Percentiles rank a stretch among this genome's conserved stretches.
Conservation (phyloP, 371 early-diverging fungal genomes). For the Thermomucor indicae-seudaticae region DNA sequence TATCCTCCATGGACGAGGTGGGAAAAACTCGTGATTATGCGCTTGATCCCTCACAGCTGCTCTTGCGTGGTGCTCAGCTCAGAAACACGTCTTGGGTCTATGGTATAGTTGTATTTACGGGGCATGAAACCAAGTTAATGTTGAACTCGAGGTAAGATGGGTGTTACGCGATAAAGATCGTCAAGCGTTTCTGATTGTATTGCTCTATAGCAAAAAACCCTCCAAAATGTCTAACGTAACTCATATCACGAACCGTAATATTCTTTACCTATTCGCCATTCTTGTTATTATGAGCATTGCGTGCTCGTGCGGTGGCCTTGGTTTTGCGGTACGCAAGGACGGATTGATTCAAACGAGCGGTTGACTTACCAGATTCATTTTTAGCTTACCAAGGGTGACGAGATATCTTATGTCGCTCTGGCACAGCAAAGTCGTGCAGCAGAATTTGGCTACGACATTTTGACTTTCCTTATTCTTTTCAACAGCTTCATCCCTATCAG, state of each 20-base stretch:
- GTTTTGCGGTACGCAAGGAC: constrained; percentile 38
- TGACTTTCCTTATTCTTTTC: constrained; percentile 86
- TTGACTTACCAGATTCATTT: not conserved
- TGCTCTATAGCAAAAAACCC: constrained; percentile 46
- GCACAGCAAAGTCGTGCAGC: constrained; percentile 19
- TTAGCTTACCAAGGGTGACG: constrained; percentile 32
- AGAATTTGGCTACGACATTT: constrained; percentile 68
- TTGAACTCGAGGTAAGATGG: constrained; percentile 69
- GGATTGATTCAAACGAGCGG: not conserved
- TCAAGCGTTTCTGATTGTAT: not conserved
- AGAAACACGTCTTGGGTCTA: constrained; percentile 87
- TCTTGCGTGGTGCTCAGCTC: constrained; percentile 80
- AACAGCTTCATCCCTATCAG: constrained; percentile 91
- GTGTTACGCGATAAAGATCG: not conserved
- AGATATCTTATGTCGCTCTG: constrained; percentile 38
- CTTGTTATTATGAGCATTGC: constrained; percentile 80
- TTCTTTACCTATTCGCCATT: constrained; percentile 86
- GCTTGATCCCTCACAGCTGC: constrained; percentile 77
- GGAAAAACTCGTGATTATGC: constrained; percentile 58
- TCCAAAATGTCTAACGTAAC: constrained; percentile 64
- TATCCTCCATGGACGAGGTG: constrained; percentile 43
- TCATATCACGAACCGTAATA: constrained; percentile 89
- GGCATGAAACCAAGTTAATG: constrained; percentile 90
- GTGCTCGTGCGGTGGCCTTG: constrained; percentile 76
- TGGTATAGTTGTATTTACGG: constrained; percentile 82